Conservation (phyloP, 177 flowering plant species). For the Vitis hybrid region DNA sequence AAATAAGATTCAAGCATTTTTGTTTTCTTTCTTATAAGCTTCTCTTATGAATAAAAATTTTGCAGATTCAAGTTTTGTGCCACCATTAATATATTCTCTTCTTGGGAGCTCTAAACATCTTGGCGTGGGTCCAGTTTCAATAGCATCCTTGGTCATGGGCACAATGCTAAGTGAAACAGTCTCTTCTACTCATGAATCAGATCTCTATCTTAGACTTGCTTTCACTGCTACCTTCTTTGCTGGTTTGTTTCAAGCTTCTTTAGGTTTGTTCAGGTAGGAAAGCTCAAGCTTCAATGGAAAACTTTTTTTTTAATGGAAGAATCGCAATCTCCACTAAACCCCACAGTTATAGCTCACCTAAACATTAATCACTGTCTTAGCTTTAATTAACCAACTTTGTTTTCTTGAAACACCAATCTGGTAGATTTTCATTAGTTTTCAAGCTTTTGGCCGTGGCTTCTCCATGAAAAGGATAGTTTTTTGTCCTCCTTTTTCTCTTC, state of each 20-base stretch:
- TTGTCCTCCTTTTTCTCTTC: not conserved
- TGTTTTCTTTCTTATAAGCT: not conserved
- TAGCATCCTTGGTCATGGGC: conserved; percentile 62
- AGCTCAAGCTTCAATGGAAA: too few relatives aligned
- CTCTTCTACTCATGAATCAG: conserved; percentile 24
- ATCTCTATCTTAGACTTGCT: conserved; percentile 45
- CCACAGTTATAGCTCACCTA: too few relatives aligned
- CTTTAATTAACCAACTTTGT: too few relatives aligned
- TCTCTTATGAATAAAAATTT: not conserved
- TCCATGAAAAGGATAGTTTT: too few relatives aligned
- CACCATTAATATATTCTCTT: conserved; percentile 62
- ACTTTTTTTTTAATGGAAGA: too few relatives aligned
- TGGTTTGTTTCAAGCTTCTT: conserved; percentile 51
- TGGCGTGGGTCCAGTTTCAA: conserved; percentile 61
- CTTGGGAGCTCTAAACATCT: conserved; percentile 73
- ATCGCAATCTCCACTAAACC: too few relatives aligned
- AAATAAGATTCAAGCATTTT: not conserved
- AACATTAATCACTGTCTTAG: too few relatives aligned
- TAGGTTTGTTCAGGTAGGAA: conserved; percentile 60
- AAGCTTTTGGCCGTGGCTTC: too few relatives aligned
- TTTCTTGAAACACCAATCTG: too few relatives aligned
- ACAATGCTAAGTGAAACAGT: conserved; percentile 44
- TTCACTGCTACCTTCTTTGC: conserved; percentile 72
- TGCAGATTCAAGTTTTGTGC: conserved; percentile 79
- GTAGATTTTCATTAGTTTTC: too few relatives aligned